Conservation (phyloP, 2,329 filamentous ascomycete genomes). For the Myriangium duriaei region DNA sequence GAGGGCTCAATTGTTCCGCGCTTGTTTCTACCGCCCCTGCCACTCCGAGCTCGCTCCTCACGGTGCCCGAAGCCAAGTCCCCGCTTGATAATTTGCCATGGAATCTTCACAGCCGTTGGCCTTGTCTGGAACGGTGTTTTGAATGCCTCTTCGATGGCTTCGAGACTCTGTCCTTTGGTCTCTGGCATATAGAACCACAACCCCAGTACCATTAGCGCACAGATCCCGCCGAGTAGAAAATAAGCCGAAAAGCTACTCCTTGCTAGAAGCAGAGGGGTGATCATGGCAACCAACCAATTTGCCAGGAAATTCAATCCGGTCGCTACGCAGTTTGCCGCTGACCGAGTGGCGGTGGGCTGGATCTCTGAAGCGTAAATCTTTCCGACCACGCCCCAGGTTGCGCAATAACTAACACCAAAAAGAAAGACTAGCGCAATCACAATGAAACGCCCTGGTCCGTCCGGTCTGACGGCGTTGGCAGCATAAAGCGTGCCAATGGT, state of each 20-base stretch:
- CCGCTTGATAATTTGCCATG: no score
- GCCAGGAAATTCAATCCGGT: slow-evolving; percentile 40
- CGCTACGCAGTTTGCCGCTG: slow-evolving; percentile 40
- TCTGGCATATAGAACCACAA: slow-evolving; percentile 5
- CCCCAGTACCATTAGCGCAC: slow-evolving; percentile 3
- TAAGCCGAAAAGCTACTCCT: slow-evolving; percentile 24
- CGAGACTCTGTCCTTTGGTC: slow-evolving; percentile 5
- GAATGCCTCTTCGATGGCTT: slow-evolving; percentile 7
- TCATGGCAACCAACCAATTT: slow-evolving; percentile 27
- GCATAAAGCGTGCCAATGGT: slow-evolving; percentile 44
- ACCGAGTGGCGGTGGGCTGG: slow-evolving; percentile 41
- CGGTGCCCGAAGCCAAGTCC: no score
- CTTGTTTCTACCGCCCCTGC: no score
- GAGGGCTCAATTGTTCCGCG: no score
- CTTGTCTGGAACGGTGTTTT: slow-evolving; percentile 1
- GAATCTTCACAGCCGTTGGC: no score
- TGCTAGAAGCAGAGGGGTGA: slow-evolving; percentile 38
- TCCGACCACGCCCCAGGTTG: slow-evolving; percentile 42
- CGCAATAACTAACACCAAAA: slow-evolving; percentile 34
- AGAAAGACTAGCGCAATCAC: slow-evolving; percentile 38
- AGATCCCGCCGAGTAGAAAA: slow-evolving; percentile 22
- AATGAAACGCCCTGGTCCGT: slow-evolving; percentile 30
- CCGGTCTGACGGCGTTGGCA: slow-evolving; percentile 6
- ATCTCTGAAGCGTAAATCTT: slow-evolving; percentile 47
- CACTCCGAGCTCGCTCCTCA: no score